Conservation (phyloP, 192 early-diverging fungal species). For the Geosiphon pyriformis region DNA sequence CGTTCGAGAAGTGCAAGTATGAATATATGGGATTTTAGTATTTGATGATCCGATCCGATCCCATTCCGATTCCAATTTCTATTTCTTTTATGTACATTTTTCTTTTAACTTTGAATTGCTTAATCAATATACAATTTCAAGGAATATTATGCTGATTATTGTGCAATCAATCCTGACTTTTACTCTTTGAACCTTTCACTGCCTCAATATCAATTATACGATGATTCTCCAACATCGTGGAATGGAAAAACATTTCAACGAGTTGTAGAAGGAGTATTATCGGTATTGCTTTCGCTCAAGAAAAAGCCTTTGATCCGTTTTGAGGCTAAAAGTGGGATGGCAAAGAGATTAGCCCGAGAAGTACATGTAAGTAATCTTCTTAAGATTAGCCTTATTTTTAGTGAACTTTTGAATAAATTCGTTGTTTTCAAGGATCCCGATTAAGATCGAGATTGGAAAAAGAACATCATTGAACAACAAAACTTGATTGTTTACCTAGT, state of each 20-base stretch:
- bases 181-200: slow-evolving; percentile 72
- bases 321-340: slow-evolving; percentile 76
- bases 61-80: no score
- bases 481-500: slow-evolving; percentile 36
- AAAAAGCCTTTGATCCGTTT: slow-evolving; percentile 91
- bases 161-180: slow-evolving; percentile 74
- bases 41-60: no score
- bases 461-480: not conserved
- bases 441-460: not conserved
- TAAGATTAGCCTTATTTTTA: not conserved
- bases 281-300: slow-evolving; percentile 78
- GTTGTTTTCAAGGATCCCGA: not conserved
- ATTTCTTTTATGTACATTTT: slow-evolving; percentile 5
- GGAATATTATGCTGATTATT: slow-evolving; percentile 93
- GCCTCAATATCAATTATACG: slow-evolving; percentile 61
- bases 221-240: slow-evolving; percentile 70
- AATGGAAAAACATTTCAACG: slow-evolving; percentile 70
- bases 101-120: not conserved
- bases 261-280: slow-evolving; percentile 69
- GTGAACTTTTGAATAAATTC: not conserved
- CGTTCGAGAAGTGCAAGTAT: slow-evolving; percentile 90
- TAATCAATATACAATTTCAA: slow-evolving; percentile 23
- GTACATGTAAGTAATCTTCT: slow-evolving; percentile 47
- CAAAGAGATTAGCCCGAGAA: slow-evolving; percentile 76
- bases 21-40: not conserved